phyloP scores from a whole-genome alignment of 2,329 filamentous ascomycete species.

The Colletotrichum godetiae region DNA sequence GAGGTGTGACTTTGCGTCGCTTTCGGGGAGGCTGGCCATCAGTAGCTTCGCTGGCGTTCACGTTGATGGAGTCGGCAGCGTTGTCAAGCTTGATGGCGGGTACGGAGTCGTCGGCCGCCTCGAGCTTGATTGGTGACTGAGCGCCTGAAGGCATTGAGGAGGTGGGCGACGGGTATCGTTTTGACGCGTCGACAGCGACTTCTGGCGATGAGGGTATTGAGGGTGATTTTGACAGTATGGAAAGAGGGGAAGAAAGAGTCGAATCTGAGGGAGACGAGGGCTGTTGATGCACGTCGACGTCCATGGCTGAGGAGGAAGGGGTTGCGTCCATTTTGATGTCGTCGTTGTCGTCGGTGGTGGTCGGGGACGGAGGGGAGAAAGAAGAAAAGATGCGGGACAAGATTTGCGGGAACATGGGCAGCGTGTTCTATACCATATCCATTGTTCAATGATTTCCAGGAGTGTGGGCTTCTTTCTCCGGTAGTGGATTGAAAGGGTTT shows the following conservation, averaged over 20 bases:
- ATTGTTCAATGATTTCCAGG: slow-evolving; percentile 16
- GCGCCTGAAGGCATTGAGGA: slow-evolving; percentile 57
- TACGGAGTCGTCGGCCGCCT: slow-evolving; percentile 47
- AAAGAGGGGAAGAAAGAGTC: slow-evolving; percentile 65
- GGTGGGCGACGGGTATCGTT: slow-evolving; percentile 64
- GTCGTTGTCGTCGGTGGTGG: not conserved
- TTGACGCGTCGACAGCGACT: slow-evolving; percentile 48
- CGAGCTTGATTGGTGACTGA: slow-evolving; percentile 62
- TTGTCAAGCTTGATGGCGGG: slow-evolving; percentile 42
- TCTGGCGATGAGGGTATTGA: slow-evolving; percentile 60
- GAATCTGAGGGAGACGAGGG: slow-evolving; percentile 46
- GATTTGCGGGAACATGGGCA: slow-evolving; percentile 28
- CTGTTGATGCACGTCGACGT: slow-evolving; percentile 22
- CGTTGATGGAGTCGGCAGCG: slow-evolving; percentile 34
- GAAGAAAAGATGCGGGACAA: slow-evolving; percentile 10
- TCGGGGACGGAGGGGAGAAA: slow-evolving; percentile 18
- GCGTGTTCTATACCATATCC: slow-evolving; percentile 32
- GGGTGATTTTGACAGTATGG: slow-evolving; percentile 64
- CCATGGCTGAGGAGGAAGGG: slow-evolving; percentile 30
- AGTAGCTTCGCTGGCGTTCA: slow-evolving; percentile 62
- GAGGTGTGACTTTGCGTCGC: slow-evolving; percentile 74
- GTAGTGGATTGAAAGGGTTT: slow-evolving; percentile 29
- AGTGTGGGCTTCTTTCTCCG: slow-evolving; percentile 22
- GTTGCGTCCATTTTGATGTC: slow-evolving; percentile 26
- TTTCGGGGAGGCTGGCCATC: slow-evolving; percentile 79